phyloP scores from a whole-genome alignment of 2,329 filamentous ascomycete genomes.

The Stromatinia cepivora region DNA sequence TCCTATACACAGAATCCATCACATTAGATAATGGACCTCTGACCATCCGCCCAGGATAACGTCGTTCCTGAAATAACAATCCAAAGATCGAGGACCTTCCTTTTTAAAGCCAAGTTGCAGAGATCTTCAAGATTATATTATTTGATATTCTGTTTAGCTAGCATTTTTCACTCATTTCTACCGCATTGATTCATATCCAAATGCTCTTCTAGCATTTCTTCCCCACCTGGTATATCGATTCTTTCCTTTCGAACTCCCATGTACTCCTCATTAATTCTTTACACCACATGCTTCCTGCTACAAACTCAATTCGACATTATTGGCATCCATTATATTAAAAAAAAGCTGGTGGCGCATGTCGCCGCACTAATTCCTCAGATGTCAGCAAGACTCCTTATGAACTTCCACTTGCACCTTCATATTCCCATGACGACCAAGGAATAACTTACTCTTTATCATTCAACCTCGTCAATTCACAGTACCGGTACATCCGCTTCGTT shows the following conservation, averaged over 20 bases:
- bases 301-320: background rate
- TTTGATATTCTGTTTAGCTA: background rate
- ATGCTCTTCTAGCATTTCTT: background rate
- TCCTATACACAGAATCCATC: too few relatives aligned
- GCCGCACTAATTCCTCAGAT: background rate
- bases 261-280: background rate
- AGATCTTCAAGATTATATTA: background rate
- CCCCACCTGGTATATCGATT: background rate
- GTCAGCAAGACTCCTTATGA: background rate
- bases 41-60: background rate
- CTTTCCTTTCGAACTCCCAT: background rate
- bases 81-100: background rate
- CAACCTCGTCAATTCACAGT: background rate
- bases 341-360: background rate
- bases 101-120: background rate
- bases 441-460: constrained; percentile 1
- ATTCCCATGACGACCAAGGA: background rate
- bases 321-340: background rate
- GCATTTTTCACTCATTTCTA: background rate
- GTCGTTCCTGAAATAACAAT: background rate
- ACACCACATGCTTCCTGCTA: background rate
- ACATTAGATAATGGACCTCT: background rate
- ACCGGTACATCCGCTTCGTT: background rate
- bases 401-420: background rate
- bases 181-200: background rate